phyloP scores from a whole-genome alignment of 2,329 filamentous ascomycete species.

The Lomentospora prolificans region DNA sequence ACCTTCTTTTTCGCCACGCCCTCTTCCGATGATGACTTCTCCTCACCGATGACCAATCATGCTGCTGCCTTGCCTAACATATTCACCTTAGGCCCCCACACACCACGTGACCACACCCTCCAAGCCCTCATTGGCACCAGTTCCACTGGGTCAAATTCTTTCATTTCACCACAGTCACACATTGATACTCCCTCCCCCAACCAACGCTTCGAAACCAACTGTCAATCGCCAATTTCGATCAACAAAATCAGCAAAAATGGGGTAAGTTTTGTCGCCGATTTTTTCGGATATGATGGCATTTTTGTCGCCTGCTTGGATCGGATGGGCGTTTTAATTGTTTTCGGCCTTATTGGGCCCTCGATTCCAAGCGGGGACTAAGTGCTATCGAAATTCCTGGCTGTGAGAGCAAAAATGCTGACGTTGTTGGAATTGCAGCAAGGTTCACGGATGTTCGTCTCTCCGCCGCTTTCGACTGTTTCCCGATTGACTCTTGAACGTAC shows the following conservation, averaged over 20 bases:
- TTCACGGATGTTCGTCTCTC: constrained; percentile 54
- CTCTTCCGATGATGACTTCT: not conserved
- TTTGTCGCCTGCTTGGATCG: too few relatives aligned
- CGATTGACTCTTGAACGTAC: constrained; percentile 13
- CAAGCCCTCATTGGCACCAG: constrained; percentile 6
- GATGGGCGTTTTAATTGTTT: not conserved
- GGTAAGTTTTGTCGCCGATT: constrained; percentile 2
- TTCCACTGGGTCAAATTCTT: constrained; percentile 6
- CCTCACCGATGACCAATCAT: constrained; percentile 2
- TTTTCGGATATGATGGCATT: too few relatives aligned
- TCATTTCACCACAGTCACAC: constrained; percentile 4
- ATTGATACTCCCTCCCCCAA: not conserved
- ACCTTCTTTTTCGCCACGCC: too few relatives aligned
- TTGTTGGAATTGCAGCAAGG: constrained; percentile 10
- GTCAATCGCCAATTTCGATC: constrained; percentile 6
- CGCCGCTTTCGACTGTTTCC: constrained; percentile 51
- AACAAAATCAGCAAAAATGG: constrained; percentile 8
- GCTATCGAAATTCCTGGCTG: not conserved
- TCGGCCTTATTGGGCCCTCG: too few relatives aligned
- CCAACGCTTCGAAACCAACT: constrained; percentile 5
- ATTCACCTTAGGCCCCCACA: not conserved
- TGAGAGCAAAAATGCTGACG: constrained; percentile 5
- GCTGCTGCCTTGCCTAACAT: not conserved
- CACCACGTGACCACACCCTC: constrained; percentile 4
- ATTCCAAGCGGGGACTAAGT: not conserved